Evolutionary conservation across 345 rosid genomes (phyloP), one percentile per base, ranked within the genome.

Genomic region (Lepidium didymum): DNA sequence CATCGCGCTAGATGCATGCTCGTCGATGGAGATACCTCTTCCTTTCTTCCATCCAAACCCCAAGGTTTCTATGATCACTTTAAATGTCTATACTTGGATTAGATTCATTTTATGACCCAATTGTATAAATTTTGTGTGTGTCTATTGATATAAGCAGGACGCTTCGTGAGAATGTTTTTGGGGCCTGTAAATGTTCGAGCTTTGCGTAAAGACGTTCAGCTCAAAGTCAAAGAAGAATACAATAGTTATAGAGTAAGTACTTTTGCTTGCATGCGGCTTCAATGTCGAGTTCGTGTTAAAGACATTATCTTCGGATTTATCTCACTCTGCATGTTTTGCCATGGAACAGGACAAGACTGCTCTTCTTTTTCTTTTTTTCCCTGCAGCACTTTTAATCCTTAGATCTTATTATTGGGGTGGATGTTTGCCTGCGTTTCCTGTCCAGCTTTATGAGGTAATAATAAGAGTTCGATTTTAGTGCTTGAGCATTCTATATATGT

Each of bases 211-310:
- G 98, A 91, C 42, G 76, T 91, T 40, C 96, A 83, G 54, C 83
- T 91, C 70, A 91, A 95, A 85, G 96, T 87, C 61, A 95, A 95
- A 80, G 99, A 95, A 77, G 97, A 95, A 76, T 95, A 95, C 80
- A 95, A 91, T 82, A 80, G 91, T 62, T 95, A 87, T 79, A 85
- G 97, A 73, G 99, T 87, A 72, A 18, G 72, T 63, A 4, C 10
- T 29, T 62, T 55, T 38, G 36, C 23, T 37, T 67, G 60, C 57
- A 65, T 73, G 77, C 2, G 3, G 3, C 51, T 31, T 64, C 33
- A 53, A 9, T 43, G 56, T 62, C 9, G 18, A 15, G 2, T 53
- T 34, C 27, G n/a, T 55, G 10, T 27, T 33, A 36, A 37, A 5
- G 8, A 9, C 25, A 11, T 35, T 4, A 35, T 56, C n/a, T 64